Conservation (phyloP, 306 rosid genomes). For the Glycine latifolia region DNA sequence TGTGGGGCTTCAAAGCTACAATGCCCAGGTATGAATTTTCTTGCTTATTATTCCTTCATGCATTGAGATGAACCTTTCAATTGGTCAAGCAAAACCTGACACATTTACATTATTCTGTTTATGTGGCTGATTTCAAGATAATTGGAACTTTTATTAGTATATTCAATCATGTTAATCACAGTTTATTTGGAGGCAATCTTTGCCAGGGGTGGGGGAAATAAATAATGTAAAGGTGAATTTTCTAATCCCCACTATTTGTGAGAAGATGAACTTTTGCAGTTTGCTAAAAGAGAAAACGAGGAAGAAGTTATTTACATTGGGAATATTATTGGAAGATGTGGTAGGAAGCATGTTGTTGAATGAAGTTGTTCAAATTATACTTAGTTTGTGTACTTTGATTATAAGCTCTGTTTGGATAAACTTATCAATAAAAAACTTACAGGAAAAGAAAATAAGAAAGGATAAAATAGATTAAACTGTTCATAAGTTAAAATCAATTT, state of each 20-base stretch:
- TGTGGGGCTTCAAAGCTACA: constrained; percentile 91
- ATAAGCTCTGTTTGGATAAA: neutral
- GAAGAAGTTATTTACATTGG: neutral
- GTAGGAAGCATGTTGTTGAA: neutral
- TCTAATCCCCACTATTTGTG: neutral
- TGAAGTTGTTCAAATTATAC: neutral
- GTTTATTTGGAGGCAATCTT: neutral
- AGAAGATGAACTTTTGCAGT: neutral
- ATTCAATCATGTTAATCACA: constrained; percentile 24
- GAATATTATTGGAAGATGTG: neutral
- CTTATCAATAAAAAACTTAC: neutral
- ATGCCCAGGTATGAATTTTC: constrained; percentile 66
- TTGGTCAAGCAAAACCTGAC: neutral
- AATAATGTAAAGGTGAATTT: constrained; percentile 2
- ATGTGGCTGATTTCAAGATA: constrained; percentile 21
- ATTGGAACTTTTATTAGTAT: neutral
- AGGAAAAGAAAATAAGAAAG: neutral
- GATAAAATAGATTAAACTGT: neutral
- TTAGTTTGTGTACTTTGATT: neutral
- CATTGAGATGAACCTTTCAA: neutral
- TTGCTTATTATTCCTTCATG: constrained; percentile 22
- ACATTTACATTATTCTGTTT: constrained; percentile 10
- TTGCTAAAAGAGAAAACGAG: neutral
- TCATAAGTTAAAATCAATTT: neutral
- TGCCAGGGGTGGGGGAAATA: neutral